Evolutionary conservation across 345 rosid genomes (phyloP).

Genomic region (Draba incana): DNA sequence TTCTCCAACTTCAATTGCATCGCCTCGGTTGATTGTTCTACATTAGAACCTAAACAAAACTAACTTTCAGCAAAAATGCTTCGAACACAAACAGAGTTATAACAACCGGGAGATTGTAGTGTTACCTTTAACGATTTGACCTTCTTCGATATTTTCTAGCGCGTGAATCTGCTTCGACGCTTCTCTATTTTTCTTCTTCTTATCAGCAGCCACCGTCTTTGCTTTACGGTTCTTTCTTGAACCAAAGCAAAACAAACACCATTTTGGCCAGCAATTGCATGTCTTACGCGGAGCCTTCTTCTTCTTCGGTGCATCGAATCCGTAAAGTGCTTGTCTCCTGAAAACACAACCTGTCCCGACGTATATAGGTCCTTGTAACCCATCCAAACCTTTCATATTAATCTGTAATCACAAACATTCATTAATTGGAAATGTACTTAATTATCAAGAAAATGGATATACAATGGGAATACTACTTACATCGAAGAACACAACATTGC

Average conservation of each 20-base stretch:
- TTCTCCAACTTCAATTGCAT: conserved; percentile 83
- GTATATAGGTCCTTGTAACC: conserved; percentile 96
- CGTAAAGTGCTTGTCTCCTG: conserved; percentile 94
- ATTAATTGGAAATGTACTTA: not conserved
- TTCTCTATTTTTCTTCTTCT: conserved; percentile 80
- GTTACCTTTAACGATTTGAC: conserved; percentile 38
- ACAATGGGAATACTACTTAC: conserved; percentile 52
- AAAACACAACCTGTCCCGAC: conserved; percentile 99
- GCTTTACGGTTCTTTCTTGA: conserved; percentile 75
- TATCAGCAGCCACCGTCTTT: conserved; percentile 57
- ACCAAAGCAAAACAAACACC: conserved; percentile 82
- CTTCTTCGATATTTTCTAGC: conserved; percentile 91
- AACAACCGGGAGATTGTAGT: conserved; percentile 7
- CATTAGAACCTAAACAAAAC: conserved; percentile 46
- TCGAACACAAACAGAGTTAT: not conserved
- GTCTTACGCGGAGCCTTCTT: conserved; percentile 91
- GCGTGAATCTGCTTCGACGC: conserved; percentile 97
- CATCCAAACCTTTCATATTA: conserved; percentile 98
- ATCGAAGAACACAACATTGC: conserved; percentile 96
- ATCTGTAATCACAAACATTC: conserved; percentile 56
- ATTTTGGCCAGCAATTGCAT: conserved; percentile 98
- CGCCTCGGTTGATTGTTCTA: conserved; percentile 59
- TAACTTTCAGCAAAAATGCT: conserved; percentile 43
- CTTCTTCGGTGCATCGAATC: conserved; percentile 81
- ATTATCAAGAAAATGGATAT: conserved; percentile 1